Evolutionary conservation across 331 rosid species (phyloP).

Genomic region (Arachis monticola): DNA sequence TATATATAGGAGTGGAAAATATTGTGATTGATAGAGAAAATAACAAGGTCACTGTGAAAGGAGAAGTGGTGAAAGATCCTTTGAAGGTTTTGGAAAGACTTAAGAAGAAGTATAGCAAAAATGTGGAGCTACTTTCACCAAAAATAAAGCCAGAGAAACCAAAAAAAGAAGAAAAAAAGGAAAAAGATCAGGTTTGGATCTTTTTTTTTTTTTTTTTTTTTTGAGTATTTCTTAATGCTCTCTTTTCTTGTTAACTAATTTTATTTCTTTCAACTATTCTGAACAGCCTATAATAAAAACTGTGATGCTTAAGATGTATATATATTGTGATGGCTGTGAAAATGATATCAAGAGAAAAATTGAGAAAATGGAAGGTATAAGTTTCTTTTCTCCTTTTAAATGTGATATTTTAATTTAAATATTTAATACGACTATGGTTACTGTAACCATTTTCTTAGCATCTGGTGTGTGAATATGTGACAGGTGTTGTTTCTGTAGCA

Average conservation of each 20-base stretch:
- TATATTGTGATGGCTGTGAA: conserved; percentile 81
- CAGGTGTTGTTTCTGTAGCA: conserved; percentile 66
- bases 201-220: background rate
- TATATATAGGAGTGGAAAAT: conserved; percentile 46
- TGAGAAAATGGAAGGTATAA: conserved; percentile 59
- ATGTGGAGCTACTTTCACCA: conserved; percentile 57
- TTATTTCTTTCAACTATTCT: background rate
- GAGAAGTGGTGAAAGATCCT: conserved; percentile 47
- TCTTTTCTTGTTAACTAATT: background rate
- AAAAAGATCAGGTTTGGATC: conserved; percentile 41
- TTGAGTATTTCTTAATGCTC: background rate
- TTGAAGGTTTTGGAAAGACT: conserved; percentile 44
- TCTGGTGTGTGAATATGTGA: background rate
- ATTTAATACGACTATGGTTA: background rate
- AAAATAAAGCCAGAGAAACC: conserved; percentile 35
- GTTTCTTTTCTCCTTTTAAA: background rate
- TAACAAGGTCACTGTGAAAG: conserved; percentile 43
- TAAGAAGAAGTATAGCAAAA: conserved; percentile 53
- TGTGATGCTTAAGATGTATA: conserved; percentile 60
- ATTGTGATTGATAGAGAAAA: conserved; percentile 45
- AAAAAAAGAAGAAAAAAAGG: conserved; percentile 41
- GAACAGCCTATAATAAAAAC: conserved; percentile 48
- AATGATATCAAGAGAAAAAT: conserved; percentile 56
- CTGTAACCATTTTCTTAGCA: background rate
- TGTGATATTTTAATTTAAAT: background rate